Evolutionary conservation across 1,284 basidiomycete genomes (phyloP).

Genomic region (Coniferiporia sulphurascens): DNA sequence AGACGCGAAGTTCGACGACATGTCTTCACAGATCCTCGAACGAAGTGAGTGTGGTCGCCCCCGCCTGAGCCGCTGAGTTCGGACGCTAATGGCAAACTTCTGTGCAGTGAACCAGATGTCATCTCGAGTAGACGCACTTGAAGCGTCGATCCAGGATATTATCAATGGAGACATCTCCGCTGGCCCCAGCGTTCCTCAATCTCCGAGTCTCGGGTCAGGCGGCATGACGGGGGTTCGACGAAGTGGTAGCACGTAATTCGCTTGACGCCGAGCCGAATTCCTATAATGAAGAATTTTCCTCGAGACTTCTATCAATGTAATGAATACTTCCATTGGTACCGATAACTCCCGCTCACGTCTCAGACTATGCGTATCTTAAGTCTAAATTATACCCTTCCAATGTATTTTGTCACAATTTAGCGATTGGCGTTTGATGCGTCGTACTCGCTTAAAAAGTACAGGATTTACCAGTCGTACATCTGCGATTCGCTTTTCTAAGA

Average conservation of each 20-base stretch:
- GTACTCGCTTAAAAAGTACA: neutral
- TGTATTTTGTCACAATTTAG: neutral
- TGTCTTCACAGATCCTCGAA: conserved; percentile 77
- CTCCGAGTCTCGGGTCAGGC: conserved; percentile 37
- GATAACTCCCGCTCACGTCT: neutral
- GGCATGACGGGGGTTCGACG: conserved; percentile 10
- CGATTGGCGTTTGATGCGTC: neutral
- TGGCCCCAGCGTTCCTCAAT: conserved; percentile 41
- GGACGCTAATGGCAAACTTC: conserved; percentile 6
- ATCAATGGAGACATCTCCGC: conserved; percentile 58
- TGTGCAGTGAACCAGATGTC: conserved; percentile 77
- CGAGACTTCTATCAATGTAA: too few relatives aligned
- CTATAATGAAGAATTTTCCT: too few relatives aligned
- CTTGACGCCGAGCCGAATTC: neutral
- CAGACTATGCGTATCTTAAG: neutral
- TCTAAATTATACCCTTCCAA: neutral
- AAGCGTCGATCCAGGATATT: conserved; percentile 78
- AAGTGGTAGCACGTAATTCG: conserved; percentile 11
- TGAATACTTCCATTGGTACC: too few relatives aligned
- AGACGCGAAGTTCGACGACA: conserved; percentile 77
- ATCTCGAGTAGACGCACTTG: conserved; percentile 73
- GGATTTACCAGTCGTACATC: too few relatives aligned
- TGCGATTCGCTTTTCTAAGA: too few relatives aligned
- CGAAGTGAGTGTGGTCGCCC: conserved; percentile 50
- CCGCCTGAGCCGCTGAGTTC: neutral